A percentile compares a stretch with the other conserved stretches of the same genome.
Evolutionary conservation across 306 rosid genomes (phyloP).

Genomic region (Quercus alba): DNA sequence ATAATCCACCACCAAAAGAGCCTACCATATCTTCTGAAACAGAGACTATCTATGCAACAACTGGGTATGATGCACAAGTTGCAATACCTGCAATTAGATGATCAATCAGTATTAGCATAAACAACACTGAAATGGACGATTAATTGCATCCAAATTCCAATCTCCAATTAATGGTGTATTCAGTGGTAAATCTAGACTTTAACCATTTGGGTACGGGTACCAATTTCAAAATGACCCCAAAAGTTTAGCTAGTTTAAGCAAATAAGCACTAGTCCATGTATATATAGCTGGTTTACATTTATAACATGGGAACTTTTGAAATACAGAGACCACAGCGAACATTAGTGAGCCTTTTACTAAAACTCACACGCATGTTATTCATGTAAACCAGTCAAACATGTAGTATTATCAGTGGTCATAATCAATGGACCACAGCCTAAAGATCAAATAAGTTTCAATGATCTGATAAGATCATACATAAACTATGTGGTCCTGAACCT

Average conservation of each 20-base stretch:
- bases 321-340: too few species aligned
- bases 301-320: too few species aligned
- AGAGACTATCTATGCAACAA: constrained; percentile 41
- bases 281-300: too few species aligned
- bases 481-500: too few species aligned
- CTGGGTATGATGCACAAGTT: constrained; percentile 92
- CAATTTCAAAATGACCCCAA: not conserved
- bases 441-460: not conserved
- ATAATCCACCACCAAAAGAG: constrained; percentile 10
- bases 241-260: too few species aligned
- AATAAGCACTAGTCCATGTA: too few species aligned
- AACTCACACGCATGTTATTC: too few species aligned
- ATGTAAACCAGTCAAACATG: too few species aligned
- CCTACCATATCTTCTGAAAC: constrained; percentile 5
- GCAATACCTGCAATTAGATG: constrained; percentile 62
- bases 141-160: not conserved
- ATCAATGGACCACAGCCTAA: too few species aligned
- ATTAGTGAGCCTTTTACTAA: too few species aligned
- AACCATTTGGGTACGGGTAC: not conserved
- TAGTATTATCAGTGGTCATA: too few species aligned
- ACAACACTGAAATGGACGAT: not conserved
- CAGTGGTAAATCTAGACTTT: not conserved
- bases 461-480: not conserved
- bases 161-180: not conserved
- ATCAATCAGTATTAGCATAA: constrained; percentile 12